Evolutionary conservation across 2,329 filamentous ascomycete genomes (phyloP).

Genomic region (Stagonosporopsis cucurbitacearum): DNA sequence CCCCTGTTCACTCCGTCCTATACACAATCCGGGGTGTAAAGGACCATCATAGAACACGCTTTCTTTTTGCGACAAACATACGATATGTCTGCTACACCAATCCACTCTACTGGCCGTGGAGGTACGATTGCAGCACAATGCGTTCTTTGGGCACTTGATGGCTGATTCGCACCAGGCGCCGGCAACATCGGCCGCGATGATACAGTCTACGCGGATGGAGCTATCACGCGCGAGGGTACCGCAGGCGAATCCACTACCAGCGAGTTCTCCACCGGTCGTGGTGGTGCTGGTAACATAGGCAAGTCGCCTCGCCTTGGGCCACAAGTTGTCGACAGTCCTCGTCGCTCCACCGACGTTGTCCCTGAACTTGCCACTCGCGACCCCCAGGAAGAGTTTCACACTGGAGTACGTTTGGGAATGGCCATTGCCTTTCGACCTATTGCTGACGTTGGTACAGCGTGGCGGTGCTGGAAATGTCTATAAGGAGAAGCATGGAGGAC

Average conservation of each 20-base stretch:
- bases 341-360: constrained; percentile 50
- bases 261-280: constrained; percentile 52
- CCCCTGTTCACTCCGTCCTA: constrained; percentile 7
- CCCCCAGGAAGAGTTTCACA: constrained; percentile 54
- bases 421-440: not conserved
- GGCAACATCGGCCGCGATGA: constrained; percentile 64
- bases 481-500: constrained; percentile 57
- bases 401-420: constrained; percentile 47
- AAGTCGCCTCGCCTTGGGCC: constrained; percentile 45
- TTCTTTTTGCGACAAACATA: constrained; percentile 17
- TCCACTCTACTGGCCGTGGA: constrained; percentile 65
- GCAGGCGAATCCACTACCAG: constrained; percentile 47
- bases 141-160: constrained; percentile 2
- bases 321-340: constrained; percentile 25
- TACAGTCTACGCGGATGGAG: constrained; percentile 55
- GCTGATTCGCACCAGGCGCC: constrained; percentile 52
- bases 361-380: constrained; percentile 53
- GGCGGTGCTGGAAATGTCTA: constrained; percentile 57
- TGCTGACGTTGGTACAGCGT: constrained; percentile 39
- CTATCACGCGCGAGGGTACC: constrained; percentile 55
- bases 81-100: constrained; percentile 44
- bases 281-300: constrained; percentile 53
- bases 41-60: constrained; percentile 3
- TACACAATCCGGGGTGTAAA: constrained; percentile 14
- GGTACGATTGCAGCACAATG: constrained; percentile 48